These are phyloP conservation scores for Candida peoriensis DNA, from an alignment of 805 yeast species.

Conservation along the genomic window DNA sequence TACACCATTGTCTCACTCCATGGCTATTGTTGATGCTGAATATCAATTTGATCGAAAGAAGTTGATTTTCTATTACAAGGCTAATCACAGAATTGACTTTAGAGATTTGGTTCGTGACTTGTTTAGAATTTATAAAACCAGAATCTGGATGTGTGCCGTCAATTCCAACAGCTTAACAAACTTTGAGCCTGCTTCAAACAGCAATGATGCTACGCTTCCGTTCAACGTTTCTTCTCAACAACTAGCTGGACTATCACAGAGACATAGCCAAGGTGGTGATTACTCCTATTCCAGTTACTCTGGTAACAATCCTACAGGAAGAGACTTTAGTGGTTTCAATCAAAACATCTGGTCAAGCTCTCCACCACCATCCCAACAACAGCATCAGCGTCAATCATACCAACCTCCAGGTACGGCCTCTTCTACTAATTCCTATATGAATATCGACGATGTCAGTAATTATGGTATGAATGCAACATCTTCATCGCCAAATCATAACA, in stretches of 20 bases:
- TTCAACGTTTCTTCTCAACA: no score
- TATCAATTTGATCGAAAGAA: slow-evolving; percentile 79
- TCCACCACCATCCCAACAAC: slow-evolving; percentile 3
- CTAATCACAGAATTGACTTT: slow-evolving; percentile 68
- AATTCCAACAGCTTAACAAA: slow-evolving; percentile 7
- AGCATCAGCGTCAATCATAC: no score
- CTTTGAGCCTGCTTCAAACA: not conserved
- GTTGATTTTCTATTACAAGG: slow-evolving; percentile 64
- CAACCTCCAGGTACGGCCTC: no score
- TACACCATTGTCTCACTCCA: slow-evolving; percentile 9
- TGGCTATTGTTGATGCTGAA: slow-evolving; percentile 71
- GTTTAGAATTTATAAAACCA: slow-evolving; percentile 69
- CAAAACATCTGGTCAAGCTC: slow-evolving; percentile 12
- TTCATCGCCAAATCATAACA: no score
- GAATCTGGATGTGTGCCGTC: slow-evolving; percentile 84
- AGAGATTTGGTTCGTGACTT: slow-evolving; percentile 69
- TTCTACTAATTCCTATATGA: no score
- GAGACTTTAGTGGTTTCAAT: slow-evolving; percentile 8
- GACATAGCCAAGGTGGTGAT: no score
- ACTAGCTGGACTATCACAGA: no score
- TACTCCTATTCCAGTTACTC: no score
- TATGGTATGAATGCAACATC: no score
- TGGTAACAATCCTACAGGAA: no score
- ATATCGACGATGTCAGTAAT: no score
- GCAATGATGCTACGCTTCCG: no score